A percentile compares a stretch with the other conserved stretches of the same genome.
Evolutionary conservation across 495 filamentous ascomycete genomes (phyloP).

Genomic region (Entonaema liquescens): DNA sequence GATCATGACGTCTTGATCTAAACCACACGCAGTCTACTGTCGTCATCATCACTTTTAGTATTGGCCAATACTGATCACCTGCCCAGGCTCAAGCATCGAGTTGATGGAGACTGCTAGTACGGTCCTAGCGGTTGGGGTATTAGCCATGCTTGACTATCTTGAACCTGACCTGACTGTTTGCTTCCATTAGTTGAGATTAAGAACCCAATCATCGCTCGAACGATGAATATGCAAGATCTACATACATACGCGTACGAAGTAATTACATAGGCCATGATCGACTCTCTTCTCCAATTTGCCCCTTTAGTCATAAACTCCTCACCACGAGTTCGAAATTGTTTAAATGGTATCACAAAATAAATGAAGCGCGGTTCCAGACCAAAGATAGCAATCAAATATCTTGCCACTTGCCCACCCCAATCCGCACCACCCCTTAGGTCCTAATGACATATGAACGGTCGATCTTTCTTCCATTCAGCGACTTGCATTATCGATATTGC

Average conservation of each 20-base stretch:
- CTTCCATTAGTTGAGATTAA: too few relatives aligned
- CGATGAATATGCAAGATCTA: conserved; percentile 21
- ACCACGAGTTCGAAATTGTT: not conserved
- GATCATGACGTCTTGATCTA: conserved; percentile 3
- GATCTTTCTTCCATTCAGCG: conserved; percentile 28
- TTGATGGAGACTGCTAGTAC: not conserved
- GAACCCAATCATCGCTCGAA: conserved; percentile 1
- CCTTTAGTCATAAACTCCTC: not conserved
- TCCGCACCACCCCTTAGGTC: conserved; percentile 9
- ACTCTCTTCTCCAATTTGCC: not conserved
- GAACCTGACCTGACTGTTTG: not conserved
- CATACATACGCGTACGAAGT: not conserved
- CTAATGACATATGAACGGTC: conserved; percentile 3
- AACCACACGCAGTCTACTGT: not conserved
- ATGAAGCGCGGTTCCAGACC: conserved; percentile 26
- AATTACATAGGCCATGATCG: not conserved
- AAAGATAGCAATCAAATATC: conserved; percentile 11
- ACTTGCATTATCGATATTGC: conserved; percentile 18
- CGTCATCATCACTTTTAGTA: conserved; percentile 8
- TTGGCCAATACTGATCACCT: not conserved
- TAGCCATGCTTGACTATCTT: not conserved
- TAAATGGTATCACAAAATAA: conserved; percentile 10
- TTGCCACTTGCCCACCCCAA: conserved; percentile 22
- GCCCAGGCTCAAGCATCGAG: not conserved
- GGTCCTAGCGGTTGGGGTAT: not conserved